These are phyloP conservation scores for Candida suzukii DNA, from an alignment of 805 yeast genomes.

Conservation along the genomic window DNA sequence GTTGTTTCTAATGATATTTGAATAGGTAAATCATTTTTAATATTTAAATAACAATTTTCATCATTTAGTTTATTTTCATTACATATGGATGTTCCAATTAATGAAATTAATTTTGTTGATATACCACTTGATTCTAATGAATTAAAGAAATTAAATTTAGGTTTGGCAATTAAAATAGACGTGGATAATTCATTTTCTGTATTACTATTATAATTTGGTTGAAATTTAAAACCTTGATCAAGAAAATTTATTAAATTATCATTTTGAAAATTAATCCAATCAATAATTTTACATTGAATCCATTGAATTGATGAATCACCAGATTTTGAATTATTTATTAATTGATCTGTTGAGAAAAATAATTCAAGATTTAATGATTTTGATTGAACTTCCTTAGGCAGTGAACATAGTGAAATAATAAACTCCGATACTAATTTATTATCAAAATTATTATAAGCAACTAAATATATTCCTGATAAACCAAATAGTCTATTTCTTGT, in stretches of 20 bases:
- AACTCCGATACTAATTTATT: conserved; percentile 4
- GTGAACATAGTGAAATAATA: conserved; percentile 7
- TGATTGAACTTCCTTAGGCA: conserved; percentile 6
- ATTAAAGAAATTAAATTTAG: conserved; percentile 5
- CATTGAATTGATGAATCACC: conserved; percentile 11
- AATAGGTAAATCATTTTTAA: conserved; percentile 1
- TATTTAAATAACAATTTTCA: neutral
- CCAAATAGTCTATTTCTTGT: conserved; percentile 10
- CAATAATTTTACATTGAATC: conserved; percentile 12
- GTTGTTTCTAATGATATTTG: conserved; percentile 11
- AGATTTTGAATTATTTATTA: conserved; percentile 6
- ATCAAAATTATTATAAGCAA: neutral
- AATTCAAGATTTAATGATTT: conserved; percentile 7
- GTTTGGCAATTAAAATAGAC: conserved; percentile 7
- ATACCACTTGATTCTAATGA: conserved; percentile 1
- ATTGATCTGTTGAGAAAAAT: conserved; percentile 8
- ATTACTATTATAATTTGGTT: conserved; percentile 15
- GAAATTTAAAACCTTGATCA: neutral
- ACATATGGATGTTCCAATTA: neutral
- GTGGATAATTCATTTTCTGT: conserved; percentile 31
- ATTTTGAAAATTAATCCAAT: neutral
- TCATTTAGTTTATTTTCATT: neutral
- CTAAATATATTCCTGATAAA: conserved; percentile 12
- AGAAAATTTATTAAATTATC: neutral
- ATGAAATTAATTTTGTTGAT: neutral